Evolutionary conservation across 371 early-diverging fungal genomes (phyloP).

Genomic region (Gilbertella persicaria): DNA sequence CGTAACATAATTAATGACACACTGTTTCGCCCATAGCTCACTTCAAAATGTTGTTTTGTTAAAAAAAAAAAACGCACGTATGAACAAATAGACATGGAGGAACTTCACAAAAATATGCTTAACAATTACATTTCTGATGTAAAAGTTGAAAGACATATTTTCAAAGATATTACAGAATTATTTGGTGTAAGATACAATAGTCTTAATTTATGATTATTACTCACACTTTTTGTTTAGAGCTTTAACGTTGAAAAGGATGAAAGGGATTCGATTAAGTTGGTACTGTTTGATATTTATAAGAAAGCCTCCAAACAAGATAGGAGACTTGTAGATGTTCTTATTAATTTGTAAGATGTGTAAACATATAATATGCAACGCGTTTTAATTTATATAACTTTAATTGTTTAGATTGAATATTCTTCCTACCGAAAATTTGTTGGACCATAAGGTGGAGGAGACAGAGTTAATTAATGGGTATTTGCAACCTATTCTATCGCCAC

Average conservation of each 20-base stretch:
- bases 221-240: conserved; percentile 13
- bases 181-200: conserved; percentile 14
- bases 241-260: conserved; percentile 15
- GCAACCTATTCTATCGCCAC: conserved; percentile 12
- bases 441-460: conserved; percentile 12
- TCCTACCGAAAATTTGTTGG: conserved; percentile 10
- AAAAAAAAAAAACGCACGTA: conserved; percentile 10
- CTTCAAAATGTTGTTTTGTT: conserved; percentile 13
- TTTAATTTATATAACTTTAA: conserved; percentile 15
- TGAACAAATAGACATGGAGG: conserved; percentile 11
- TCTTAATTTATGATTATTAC: conserved; percentile 13
- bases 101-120: conserved; percentile 10
- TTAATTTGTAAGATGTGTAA: conserved; percentile 15
- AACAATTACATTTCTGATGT: conserved; percentile 8
- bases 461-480: conserved; percentile 13
- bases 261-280: conserved; percentile 13
- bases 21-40: conserved; percentile 12
- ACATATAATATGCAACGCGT: conserved; percentile 15
- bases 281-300: conserved; percentile 15
- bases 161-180: conserved; percentile 11
- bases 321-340: conserved; percentile 14
- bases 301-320: conserved; percentile 14
- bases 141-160: conserved; percentile 10
- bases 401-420: conserved; percentile 15
- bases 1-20: conserved; percentile 9